phyloP scores from a whole-genome alignment of 2,329 filamentous ascomycete genomes.

The Claviceps fusiformis region DNA sequence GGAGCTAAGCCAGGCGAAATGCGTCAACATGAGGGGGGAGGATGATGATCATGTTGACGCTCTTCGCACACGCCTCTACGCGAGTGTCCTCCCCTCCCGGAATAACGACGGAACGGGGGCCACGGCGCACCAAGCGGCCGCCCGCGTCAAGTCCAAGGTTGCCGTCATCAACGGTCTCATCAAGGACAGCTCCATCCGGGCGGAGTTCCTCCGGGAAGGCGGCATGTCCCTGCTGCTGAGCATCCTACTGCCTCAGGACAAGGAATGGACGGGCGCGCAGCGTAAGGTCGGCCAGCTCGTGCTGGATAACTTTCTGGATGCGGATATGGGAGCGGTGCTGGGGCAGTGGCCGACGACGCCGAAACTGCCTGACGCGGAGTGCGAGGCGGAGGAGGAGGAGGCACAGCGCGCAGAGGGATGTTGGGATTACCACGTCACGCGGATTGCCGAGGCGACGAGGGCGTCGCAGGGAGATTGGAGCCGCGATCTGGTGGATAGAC shows the following conservation, averaged over 20 bases:
- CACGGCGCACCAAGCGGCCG: conserved; percentile 12
- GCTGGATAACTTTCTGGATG: conserved; percentile 53
- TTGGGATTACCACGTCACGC: conserved; percentile 41
- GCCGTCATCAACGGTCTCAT: conserved; percentile 42
- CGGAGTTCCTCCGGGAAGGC: conserved; percentile 38
- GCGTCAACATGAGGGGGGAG: conserved; percentile 14
- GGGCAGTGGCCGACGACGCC: conserved; percentile 39
- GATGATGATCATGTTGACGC: neutral
- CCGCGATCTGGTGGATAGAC: conserved; percentile 23
- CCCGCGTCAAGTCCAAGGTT: conserved; percentile 27
- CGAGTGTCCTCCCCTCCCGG: conserved; percentile 22
- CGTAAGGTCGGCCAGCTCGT: conserved; percentile 44
- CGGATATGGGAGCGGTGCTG: conserved; percentile 44
- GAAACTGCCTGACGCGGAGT: conserved; percentile 22
- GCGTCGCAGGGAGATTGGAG: conserved; percentile 31
- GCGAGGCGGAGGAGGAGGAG: conserved; percentile 17
- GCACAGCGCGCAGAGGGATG: conserved; percentile 33
- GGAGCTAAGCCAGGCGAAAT: conserved; percentile 24
- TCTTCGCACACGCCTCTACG: conserved; percentile 28
- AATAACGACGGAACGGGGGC: conserved; percentile 6
- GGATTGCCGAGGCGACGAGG: conserved; percentile 24
- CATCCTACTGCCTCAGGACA: conserved; percentile 33
- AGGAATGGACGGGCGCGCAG: conserved; percentile 35
- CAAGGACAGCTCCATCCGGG: conserved; percentile 36
- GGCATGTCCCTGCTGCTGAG: conserved; percentile 43